Conservation (phyloP, 805 yeast species). For the Phaffomyces antillensis region DNA sequence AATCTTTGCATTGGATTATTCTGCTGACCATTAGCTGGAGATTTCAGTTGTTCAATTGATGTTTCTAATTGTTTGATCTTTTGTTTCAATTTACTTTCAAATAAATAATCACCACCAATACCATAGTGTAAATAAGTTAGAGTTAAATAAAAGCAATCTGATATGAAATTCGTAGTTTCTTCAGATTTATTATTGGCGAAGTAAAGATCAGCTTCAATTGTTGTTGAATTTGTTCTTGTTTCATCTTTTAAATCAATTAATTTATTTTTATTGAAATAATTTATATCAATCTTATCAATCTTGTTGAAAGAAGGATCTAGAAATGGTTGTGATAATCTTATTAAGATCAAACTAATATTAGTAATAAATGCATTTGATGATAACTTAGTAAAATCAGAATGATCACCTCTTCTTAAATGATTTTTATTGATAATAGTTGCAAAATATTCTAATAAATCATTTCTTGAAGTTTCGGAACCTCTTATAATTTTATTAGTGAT, state of each 20-base stretch:
- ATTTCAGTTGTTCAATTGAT: constrained; percentile 25
- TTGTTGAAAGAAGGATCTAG: constrained; percentile 58
- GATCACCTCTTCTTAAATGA: constrained; percentile 83
- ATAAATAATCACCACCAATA: constrained; percentile 65
- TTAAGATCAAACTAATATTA: constrained; percentile 61
- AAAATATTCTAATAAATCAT: constrained; percentile 58
- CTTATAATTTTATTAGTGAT: constrained; percentile 71
- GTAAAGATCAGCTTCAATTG: constrained; percentile 57
- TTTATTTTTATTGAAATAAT: constrained; percentile 51
- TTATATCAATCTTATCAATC: constrained; percentile 67
- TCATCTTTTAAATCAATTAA: constrained; percentile 70
- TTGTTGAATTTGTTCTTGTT: constrained; percentile 73
- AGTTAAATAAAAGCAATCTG: constrained; percentile 80
- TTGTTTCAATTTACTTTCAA: constrained; percentile 48
- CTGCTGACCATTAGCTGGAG: constrained; percentile 7
- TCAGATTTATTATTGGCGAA: constrained; percentile 34
- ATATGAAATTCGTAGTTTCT: constrained; percentile 65
- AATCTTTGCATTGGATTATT: constrained; percentile 23
- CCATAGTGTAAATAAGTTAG: constrained; percentile 83
- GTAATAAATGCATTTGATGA: constrained; percentile 79
- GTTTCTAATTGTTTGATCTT: constrained; percentile 40
- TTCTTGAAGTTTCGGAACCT: constrained; percentile 60
- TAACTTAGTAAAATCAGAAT: constrained; percentile 57
- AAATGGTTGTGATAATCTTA: constrained; percentile 78
- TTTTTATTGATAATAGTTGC: constrained; percentile 70